Conservation (phyloP, 768 basidiomycete species). For the Epithele typhae region DNA sequence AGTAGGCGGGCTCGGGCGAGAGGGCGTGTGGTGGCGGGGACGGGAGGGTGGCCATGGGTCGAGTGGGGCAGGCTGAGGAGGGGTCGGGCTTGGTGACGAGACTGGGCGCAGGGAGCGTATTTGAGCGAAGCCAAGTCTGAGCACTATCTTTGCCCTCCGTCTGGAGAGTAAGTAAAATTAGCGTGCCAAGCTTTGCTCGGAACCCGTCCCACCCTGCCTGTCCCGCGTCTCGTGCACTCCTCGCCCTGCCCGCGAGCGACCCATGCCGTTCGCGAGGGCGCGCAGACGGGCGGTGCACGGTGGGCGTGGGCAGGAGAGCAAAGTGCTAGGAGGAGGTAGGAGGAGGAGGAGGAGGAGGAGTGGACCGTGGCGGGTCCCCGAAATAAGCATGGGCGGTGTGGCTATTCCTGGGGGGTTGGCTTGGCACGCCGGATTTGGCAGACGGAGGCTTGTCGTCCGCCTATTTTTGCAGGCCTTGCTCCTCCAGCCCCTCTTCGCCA, state of each 20-base stretch:
- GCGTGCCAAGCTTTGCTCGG: slow-evolving; percentile 35
- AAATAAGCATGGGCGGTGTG: slow-evolving; percentile 16
- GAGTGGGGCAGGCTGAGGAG: slow-evolving; percentile 1
- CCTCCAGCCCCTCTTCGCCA: background rate
- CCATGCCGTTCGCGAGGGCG: background rate
- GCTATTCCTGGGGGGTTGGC: slow-evolving; percentile 14
- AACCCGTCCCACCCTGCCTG: slow-evolving; percentile 14
- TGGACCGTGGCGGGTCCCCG: slow-evolving; percentile 13
- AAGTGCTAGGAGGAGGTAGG: background rate
- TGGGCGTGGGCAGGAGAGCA: too few relatives aligned
- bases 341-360: slow-evolving; percentile 3
- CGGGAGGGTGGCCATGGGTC: slow-evolving; percentile 25
- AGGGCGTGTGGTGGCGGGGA: slow-evolving; percentile 21
- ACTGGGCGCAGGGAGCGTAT: slow-evolving; percentile 20
- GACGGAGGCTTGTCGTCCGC: background rate
- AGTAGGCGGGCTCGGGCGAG: slow-evolving; percentile 9
- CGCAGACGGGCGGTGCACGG: too few relatives aligned
- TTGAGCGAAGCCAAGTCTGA: slow-evolving; percentile 44
- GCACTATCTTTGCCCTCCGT: slow-evolving; percentile 40
- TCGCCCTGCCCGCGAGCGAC: background rate
- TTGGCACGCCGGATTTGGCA: slow-evolving; percentile 18
- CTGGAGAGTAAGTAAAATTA: slow-evolving; percentile 34
- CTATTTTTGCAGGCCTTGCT: slow-evolving; percentile 7
- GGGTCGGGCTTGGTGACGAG: slow-evolving; percentile 12
- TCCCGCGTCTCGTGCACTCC: slow-evolving; percentile 5